Base-by-base conservation (phyloP, 2,329 filamentous ascomycete genomes). In the Ceratocystiopsis sp. region DNA sequence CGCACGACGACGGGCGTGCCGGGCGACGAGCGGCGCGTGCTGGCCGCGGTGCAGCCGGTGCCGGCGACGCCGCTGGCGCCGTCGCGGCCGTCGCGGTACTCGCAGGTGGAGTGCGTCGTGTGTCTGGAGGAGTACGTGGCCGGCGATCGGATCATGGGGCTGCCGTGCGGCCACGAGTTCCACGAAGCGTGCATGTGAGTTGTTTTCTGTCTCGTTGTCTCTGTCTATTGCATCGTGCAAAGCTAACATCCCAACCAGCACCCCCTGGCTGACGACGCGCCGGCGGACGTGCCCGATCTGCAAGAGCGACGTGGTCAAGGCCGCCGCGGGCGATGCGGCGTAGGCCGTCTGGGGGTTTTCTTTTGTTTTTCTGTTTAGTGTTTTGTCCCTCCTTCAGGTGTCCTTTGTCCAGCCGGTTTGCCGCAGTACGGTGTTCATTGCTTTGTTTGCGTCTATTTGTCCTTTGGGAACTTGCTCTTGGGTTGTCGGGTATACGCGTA, bases 151-250 rank as follows among this genome's bases (percentile, higher is more conserved):
- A 89, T 98, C 35, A 98, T 98, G 91, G 93, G 86, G 56, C 64
- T 98, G 46, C 91, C 91, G 10, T 98, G 91, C 61, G 91, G 91
- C 34, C 91, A 98, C 59, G 91, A 98, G 56, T 98, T 96, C 61
- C 91, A 98, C 60, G 89, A 71, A 25, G 86, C 93, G 57, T 98
- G 91, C 86, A 96, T 98, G 86, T 93, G 65, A 80, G 86, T 81
- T 12, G 21, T 29, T 29, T 41, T 32, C 33, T 42, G 37, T 29
- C 16, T 40, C 15, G 17, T 37, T 33, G 21, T n/a, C 21, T 41
- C 13, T 37, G 42, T 35, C 41, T 45, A n/a, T 50, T 36, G 10
- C 25, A 36, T 51, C n/a, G n/a, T n/a, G n/a, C n/a, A n/a, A n/a
- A n/a, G n/a, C n/a, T n/a, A n/a, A n/a, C n/a, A n/a, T n/a, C n/a